Evolutionary conservation across 139 green algal species (phyloP), one percentile per base, ranked within the genome.

Genomic region (Nannochloris sp.): DNA sequence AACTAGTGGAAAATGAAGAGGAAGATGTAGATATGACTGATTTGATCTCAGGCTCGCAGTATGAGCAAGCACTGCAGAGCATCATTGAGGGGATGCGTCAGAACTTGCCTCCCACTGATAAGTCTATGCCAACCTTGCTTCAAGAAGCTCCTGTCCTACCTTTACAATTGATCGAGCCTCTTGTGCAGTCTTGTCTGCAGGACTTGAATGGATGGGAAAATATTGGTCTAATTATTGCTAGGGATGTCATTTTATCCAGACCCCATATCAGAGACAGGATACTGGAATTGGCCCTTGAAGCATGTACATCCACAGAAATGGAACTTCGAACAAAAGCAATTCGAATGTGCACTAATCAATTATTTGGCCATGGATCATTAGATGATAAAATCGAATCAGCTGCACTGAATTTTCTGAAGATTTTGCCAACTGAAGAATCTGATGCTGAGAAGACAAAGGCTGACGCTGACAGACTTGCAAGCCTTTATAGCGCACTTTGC

Each of bases 401-500:
- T 49, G 76, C 83, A 1, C n/a, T 33, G 26, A 11, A 28, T 40
- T 40, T 56, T 29, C 62, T 65, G 53, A 64, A 46, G 49, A 64
- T 62, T 30, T 36, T 66, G 23, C 33, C 33, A 40, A 40, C 26
- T 56, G 28, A 40, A 2, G 33, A 40, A 40, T 40, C 33, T 40
- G 33, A 30, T 8, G n/a, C 13, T 43, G 49, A n/a, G 20, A 6
- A 6, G 28, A 13, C 8, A 63, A 37, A 55, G 48, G n/a, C n/a
- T 20, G 23, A 49, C 4, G 5, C 10, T 46, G 61, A 56, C n/a
- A 20, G n/a, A 11, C 17, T 20, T 53, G 2, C 25, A 46, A 50
- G 17, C 2, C 68, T 91, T 16, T 89, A 78, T 72, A 80, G 81
- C 33, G 82, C 80, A 4, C 66, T 91, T 50, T 87, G 80, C 62